These are phyloP conservation scores for Penicillium taxi DNA, from an alignment of 495 filamentous ascomycete species.

Conservation along the genomic window DNA sequence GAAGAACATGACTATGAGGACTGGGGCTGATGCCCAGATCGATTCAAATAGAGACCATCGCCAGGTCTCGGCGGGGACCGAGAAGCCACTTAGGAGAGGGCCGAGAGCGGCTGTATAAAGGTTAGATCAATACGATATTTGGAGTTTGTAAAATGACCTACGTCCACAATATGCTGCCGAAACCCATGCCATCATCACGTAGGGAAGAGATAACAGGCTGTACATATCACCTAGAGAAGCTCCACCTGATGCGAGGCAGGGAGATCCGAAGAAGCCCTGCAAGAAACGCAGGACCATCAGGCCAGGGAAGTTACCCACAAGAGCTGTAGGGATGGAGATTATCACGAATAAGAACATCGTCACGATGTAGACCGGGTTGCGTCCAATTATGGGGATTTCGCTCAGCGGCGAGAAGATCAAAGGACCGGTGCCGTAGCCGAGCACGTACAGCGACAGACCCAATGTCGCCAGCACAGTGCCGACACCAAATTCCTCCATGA, in stretches of 20 bases:
- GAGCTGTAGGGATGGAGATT: conserved; percentile 38
- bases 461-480: conserved; percentile 31
- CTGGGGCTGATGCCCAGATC: conserved; percentile 37
- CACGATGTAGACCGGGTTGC: conserved; percentile 44
- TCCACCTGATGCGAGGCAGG: conserved; percentile 47
- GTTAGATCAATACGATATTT: conserved; percentile 21
- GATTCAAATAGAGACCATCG: conserved; percentile 48
- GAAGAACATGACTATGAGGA: conserved; percentile 46
- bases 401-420: conserved; percentile 41
- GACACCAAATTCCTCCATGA: conserved; percentile 39
- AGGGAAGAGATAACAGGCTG: conserved; percentile 45
- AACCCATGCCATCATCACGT: conserved; percentile 48
- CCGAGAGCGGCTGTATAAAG: conserved; percentile 45
- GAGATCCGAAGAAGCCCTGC: conserved; percentile 47
- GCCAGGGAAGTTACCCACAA: conserved; percentile 41
- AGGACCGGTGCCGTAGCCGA: conserved; percentile 43
- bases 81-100: conserved; percentile 56
- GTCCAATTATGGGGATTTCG: conserved; percentile 44
- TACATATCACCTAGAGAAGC: conserved; percentile 50
- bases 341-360: conserved; percentile 46
- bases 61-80: conserved; percentile 48
- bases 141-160: conserved; percentile 10
- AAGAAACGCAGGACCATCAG: conserved; percentile 46
- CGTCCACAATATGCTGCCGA: conserved; percentile 43
- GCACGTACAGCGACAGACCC: conserved; percentile 46